phyloP scores from a whole-genome alignment of 129 eudicot species.

The Escallonia herrerae region DNA sequence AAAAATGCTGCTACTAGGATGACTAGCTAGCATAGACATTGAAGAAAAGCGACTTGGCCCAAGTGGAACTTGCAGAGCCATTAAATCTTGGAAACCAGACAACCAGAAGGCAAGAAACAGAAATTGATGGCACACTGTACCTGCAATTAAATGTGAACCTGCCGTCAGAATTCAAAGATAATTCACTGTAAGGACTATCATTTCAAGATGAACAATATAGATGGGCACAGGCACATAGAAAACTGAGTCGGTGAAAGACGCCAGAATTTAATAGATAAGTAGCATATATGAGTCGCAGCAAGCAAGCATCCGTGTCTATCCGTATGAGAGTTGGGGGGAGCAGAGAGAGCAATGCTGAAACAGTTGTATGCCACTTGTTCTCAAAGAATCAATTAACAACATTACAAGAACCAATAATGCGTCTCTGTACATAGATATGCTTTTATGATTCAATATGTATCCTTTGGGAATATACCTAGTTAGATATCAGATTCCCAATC shows the following conservation, averaged over 20 bases:
- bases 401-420: too few relatives aligned
- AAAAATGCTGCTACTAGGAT: conserved; percentile 56
- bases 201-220: background rate
- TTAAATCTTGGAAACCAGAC: conserved; percentile 30
- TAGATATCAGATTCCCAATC: too few relatives aligned
- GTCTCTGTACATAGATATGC: too few relatives aligned
- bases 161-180: background rate
- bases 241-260: background rate
- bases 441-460: too few relatives aligned
- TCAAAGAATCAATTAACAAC: too few relatives aligned
- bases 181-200: background rate
- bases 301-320: too few relatives aligned
- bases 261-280: too few relatives aligned
- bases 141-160: conserved; percentile 34
- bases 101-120: conserved; percentile 40
- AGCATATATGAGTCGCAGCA: too few relatives aligned
- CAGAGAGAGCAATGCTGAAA: too few relatives aligned
- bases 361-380: too few relatives aligned
- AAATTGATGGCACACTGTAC: conserved; percentile 42
- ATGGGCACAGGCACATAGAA: background rate
- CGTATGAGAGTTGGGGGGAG: too few relatives aligned
- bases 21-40: conserved; percentile 44
- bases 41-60: conserved; percentile 9
- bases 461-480: too few relatives aligned
- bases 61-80: conserved; percentile 28